Evolutionary conservation across 257 asterid species (phyloP).

Genomic region (Solanum microdontum): DNA sequence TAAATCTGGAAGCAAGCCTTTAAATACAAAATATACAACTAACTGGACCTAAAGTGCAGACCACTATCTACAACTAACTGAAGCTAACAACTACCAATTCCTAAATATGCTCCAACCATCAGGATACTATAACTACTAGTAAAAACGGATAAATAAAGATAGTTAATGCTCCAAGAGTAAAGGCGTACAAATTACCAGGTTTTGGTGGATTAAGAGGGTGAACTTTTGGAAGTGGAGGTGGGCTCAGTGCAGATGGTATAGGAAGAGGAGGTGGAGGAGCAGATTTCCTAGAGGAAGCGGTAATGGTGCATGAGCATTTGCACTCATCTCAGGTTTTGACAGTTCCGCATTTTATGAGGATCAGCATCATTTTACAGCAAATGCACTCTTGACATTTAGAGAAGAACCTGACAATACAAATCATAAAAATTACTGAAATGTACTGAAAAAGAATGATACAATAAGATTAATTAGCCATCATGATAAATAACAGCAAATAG

Average conservation of each 20-base stretch:
- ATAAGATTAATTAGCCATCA: not conserved
- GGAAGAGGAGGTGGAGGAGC: constrained; percentile 52
- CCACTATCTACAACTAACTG: not conserved
- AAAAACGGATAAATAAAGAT: not conserved
- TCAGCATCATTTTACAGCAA: constrained; percentile 11
- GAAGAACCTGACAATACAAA: constrained; percentile 34
- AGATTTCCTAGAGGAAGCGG: constrained; percentile 72
- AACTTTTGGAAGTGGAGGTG: constrained; percentile 78
- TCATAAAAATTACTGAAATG: constrained; percentile 3
- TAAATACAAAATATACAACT: not conserved
- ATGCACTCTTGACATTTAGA: constrained; percentile 15
- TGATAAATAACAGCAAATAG: constrained; percentile 37
- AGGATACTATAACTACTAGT: not conserved
- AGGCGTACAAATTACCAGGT: constrained; percentile 27
- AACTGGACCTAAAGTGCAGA: not conserved
- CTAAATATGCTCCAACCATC: not conserved
- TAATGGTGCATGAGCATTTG: constrained; percentile 10
- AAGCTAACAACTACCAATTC: not conserved
- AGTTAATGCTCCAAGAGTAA: constrained; percentile 19
- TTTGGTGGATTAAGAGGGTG: constrained; percentile 66
- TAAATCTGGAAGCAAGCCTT: not conserved
- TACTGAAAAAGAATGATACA: not conserved
- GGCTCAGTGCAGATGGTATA: constrained; percentile 48
- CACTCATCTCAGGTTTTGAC: constrained; percentile 8
- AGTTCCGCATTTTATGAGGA: not conserved